Conservation (phyloP, 2,329 filamentous ascomycete genomes). For the Paraphaeosphaeria minitans region DNA sequence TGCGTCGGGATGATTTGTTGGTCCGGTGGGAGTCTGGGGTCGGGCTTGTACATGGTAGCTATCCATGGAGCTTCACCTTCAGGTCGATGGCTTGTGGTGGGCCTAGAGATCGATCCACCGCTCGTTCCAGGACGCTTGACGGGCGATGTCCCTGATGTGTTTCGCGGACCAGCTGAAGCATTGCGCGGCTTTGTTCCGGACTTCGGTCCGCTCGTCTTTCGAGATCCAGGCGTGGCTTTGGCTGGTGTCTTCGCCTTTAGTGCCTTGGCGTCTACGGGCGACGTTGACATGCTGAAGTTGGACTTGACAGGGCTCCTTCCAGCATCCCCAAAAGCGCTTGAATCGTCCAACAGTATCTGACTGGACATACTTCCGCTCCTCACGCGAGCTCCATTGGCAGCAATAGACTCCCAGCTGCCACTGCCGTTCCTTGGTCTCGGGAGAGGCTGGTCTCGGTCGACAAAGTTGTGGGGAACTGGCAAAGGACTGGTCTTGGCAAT, state of each 20-base stretch:
- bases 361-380: constrained; percentile 71
- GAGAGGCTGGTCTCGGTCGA: constrained; percentile 75
- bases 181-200: constrained; percentile 44
- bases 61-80: constrained; percentile 98
- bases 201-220: constrained; percentile 39
- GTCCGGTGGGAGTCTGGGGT: constrained; percentile 90
- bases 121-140: constrained; percentile 65
- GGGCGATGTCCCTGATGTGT: constrained; percentile 45
- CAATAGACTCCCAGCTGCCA: constrained; percentile 61
- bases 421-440: constrained; percentile 64
- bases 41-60: constrained; percentile 91
- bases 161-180: constrained; percentile 35
- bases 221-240: constrained; percentile 44
- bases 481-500: constrained; percentile 79
- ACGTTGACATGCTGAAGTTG: constrained; percentile 36
- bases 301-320: constrained; percentile 23
- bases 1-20: constrained; percentile 96
- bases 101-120: constrained; percentile 58
- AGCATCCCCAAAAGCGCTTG: constrained; percentile 32
- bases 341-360: constrained; percentile 58
- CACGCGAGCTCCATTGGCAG: constrained; percentile 66
- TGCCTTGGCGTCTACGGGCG: constrained; percentile 38
- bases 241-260: constrained; percentile 48
- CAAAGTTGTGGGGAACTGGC: constrained; percentile 72
- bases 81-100: constrained; percentile 71